A percentile compares a stretch with the other conserved stretches of the same genome.
phyloP scores from a whole-genome alignment of 805 yeast species.

The Teunomyces kruisii region DNA sequence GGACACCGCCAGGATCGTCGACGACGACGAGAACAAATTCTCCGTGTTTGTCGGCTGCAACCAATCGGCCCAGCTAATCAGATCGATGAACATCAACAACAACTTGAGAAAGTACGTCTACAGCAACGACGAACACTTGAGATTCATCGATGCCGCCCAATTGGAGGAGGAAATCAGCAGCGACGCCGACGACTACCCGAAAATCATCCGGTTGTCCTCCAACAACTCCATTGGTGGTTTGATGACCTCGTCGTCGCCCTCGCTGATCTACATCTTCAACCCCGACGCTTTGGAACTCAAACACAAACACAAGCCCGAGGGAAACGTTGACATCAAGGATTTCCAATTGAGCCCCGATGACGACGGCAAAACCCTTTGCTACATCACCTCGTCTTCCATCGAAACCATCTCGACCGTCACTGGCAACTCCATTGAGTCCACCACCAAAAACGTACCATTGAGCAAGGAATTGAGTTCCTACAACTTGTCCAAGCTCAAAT shows the following conservation, averaged over 20 bases:
- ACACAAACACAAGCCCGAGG: conserved; percentile 51
- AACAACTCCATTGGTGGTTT: conserved; percentile 66
- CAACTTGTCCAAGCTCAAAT: conserved; percentile 44
- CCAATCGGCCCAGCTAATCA: conserved; percentile 57
- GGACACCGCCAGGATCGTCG: conserved; percentile 44
- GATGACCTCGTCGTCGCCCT: conserved; percentile 66
- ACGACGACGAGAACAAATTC: conserved; percentile 34
- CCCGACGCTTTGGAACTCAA: conserved; percentile 52
- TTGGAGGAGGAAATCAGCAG: conserved; percentile 45
- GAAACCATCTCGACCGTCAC: conserved; percentile 51
- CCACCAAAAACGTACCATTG: conserved; percentile 18
- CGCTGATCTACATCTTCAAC: conserved; percentile 61
- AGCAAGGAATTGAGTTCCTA: conserved; percentile 22
- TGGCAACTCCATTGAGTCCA: conserved; percentile 35
- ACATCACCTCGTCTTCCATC: conserved; percentile 54
- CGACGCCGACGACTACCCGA: conserved; percentile 56
- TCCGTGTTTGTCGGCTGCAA: conserved; percentile 74
- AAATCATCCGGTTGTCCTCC: conserved; percentile 54
- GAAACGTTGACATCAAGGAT: conserved; percentile 58
- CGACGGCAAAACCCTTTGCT: conserved; percentile 63
- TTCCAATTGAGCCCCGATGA: conserved; percentile 57
- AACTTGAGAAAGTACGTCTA: conserved; percentile 69
- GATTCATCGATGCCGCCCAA: conserved; percentile 61
- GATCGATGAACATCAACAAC: conserved; percentile 58
- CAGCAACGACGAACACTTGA: conserved; percentile 56